Evolutionary conservation across 805 yeast species (phyloP), one percentile per base, ranked within the genome.

Genomic region (Ogataea henricii): DNA sequence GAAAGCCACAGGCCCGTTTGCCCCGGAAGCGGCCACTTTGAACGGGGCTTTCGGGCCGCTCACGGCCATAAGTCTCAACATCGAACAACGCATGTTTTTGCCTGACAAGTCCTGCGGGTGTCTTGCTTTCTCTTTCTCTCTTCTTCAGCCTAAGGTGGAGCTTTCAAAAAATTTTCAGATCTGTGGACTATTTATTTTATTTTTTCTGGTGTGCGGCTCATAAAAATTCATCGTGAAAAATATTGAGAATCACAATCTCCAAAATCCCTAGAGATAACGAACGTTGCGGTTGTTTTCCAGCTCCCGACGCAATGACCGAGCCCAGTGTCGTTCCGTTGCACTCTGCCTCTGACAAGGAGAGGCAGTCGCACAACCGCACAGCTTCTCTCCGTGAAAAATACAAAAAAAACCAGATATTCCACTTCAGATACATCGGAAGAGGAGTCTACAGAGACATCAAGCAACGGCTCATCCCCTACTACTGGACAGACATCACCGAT

Each of bases 401-500:
- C 39, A 45, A 46, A 30, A 16, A 35, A n/a, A 55, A 57, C 30
- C 45, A 52, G 6, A 27, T 56, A 4, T 61, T 59, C 34, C 65
- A 57, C 46, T 48, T 62, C 10, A 47, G 59, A 18, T 40, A 51
- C n/a, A 20, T 62, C 30, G 79, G 81, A 7, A 64, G 64, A 44
- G 90, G 90, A 6, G 75, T 85, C 25, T 66, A 65, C 46, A 67
- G 69, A 26, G 91, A 85, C 54, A 55, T 85, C 23, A 63, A 63
- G 30, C 64, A 65, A 12, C 64, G 89, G 36, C 50, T 65, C 12
- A 37, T 78, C 6, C 96, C 96, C 0, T 79, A 74, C 58, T 92
- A 92, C 60, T 45, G 56, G 41, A 79, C 89, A 1, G 98, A 92
- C 64, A 85, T 92, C 81, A 76, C 59, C 13, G 98, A 92, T 69